A percentile compares a stretch with the other conserved stretches of the same genome.
These are phyloP conservation scores for Xylaria longipes DNA, from an alignment of 495 filamentous ascomycete genomes.

Conservation along the genomic window DNA sequence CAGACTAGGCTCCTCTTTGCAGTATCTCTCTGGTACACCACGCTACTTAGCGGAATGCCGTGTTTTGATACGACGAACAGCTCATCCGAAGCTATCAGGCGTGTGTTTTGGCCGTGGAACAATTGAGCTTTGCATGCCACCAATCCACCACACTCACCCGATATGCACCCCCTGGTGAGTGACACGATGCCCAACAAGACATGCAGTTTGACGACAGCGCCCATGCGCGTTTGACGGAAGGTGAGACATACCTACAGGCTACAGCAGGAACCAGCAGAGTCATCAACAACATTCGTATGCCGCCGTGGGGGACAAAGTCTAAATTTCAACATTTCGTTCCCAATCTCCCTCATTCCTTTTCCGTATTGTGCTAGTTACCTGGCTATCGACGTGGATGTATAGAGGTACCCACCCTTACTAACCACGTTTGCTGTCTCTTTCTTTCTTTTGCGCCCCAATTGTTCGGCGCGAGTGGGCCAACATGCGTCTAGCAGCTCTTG, in stretches of 20 bases:
- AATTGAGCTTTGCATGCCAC: constrained; percentile 19
- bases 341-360: constrained; percentile 15
- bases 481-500: constrained; percentile 25
- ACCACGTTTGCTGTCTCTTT: constrained; percentile 19
- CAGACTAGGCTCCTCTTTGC: not conserved
- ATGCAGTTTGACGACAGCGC: constrained; percentile 29
- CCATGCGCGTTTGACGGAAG: constrained; percentile 28
- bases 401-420: constrained; percentile 26
- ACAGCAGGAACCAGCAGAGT: constrained; percentile 13
- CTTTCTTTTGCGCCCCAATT: constrained; percentile 29
- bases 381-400: constrained; percentile 23
- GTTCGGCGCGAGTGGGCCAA: constrained; percentile 28
- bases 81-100: constrained; percentile 18
- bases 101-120: constrained; percentile 20
- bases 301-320: not conserved
- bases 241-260: constrained; percentile 27
- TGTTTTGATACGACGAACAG: constrained; percentile 21
- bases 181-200: constrained; percentile 28
- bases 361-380: constrained; percentile 10
- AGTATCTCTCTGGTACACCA: constrained; percentile 17
- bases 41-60: constrained; percentile 14
- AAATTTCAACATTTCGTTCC: constrained; percentile 14
- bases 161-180: constrained; percentile 26
- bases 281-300: constrained; percentile 20
- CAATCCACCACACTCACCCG: constrained; percentile 23